These are phyloP conservation scores for Orbilia javanica DNA, from an alignment of 2,329 filamentous ascomycete genomes.

Conservation along the genomic window DNA sequence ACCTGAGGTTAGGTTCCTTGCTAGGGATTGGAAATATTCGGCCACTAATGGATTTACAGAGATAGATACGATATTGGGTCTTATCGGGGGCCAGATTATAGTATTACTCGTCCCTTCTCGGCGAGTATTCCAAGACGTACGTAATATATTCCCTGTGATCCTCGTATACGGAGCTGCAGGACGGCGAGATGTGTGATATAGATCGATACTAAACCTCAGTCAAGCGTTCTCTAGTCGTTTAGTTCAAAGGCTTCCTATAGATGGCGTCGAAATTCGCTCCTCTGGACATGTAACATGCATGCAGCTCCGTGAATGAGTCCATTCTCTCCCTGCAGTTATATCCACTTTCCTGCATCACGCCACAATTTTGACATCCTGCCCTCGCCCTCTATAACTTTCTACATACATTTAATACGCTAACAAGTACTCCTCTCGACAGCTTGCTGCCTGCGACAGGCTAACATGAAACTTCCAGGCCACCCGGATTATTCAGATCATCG, in stretches of 20 bases:
- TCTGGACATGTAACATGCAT: background rate
- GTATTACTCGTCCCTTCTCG: background rate
- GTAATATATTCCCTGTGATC: background rate
- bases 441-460: background rate
- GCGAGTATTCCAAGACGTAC: background rate
- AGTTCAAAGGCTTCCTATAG: background rate
- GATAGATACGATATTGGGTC: background rate
- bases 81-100: too few species aligned
- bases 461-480: background rate
- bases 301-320: background rate
- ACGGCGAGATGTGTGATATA: background rate
- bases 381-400: background rate
- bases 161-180: background rate
- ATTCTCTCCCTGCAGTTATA: background rate
- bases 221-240: background rate
- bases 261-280: background rate
- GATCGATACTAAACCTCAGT: background rate
- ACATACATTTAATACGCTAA: background rate
- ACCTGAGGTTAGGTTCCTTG: too few species aligned
- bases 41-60: background rate
- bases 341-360: background rate
- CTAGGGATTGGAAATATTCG: too few species aligned
- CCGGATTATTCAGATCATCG: background rate
- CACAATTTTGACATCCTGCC: background rate
- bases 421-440: background rate